Conservation (phyloP, 768 basidiomycete genomes). For the Suillus luteus region DNA sequence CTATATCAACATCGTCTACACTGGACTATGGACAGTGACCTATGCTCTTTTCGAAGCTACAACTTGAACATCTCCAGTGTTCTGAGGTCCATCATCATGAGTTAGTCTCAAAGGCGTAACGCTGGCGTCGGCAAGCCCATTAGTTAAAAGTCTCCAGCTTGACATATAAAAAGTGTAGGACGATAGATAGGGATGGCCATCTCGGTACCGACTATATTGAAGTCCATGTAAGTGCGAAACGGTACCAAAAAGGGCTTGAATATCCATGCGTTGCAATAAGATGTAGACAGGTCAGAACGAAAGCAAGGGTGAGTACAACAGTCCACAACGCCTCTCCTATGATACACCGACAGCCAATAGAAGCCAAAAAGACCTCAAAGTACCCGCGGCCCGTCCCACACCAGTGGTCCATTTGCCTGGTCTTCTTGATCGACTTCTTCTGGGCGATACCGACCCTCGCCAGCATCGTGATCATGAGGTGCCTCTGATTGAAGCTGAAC, state of each 20-base stretch:
- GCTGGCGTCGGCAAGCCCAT: background rate
- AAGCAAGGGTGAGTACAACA: slow-evolving; percentile 18
- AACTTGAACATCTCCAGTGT: background rate
- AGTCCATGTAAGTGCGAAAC: slow-evolving; percentile 11
- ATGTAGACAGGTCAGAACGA: slow-evolving; percentile 5
- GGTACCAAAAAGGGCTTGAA: background rate
- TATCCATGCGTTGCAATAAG: slow-evolving; percentile 7
- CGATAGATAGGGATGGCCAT: slow-evolving; percentile 5
- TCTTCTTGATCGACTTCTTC: slow-evolving; percentile 8
- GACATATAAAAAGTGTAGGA: background rate
- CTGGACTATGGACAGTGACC: no score
- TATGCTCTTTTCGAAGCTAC: background rate
- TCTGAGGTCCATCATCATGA: background rate
- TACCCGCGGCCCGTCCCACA: slow-evolving; percentile 20
- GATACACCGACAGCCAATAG: slow-evolving; percentile 13
- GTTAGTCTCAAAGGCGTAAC: background rate
- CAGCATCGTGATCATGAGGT: slow-evolving; percentile 3
- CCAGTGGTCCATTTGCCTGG: slow-evolving; percentile 4
- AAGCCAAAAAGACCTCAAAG: slow-evolving; percentile 27
- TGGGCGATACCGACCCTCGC: slow-evolving; percentile 18
- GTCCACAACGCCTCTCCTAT: slow-evolving; percentile 10
- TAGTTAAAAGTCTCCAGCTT: background rate
- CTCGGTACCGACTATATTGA: background rate
- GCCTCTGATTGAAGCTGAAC: background rate
- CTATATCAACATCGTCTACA: no score